These are phyloP conservation scores for Waltiozyma sp. DNA, from an alignment of 1,139 yeast species.

Conservation along the genomic window DNA sequence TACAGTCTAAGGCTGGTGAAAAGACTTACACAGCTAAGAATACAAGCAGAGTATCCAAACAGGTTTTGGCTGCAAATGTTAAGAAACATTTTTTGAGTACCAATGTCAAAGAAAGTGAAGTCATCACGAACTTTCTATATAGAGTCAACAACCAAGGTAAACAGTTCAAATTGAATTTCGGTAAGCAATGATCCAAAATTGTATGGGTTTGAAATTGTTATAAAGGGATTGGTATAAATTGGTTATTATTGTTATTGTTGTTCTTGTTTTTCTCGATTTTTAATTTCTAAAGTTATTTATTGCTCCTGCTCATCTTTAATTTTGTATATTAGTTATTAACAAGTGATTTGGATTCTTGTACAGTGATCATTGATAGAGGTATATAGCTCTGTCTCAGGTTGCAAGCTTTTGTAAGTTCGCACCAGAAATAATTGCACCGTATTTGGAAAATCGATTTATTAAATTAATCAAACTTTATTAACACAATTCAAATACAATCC, in stretches of 20 bases:
- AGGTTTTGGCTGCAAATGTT: slow-evolving; percentile 42
- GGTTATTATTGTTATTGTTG: neutral
- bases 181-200: slow-evolving; percentile 1
- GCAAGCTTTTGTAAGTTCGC: too few relatives aligned
- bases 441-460: too few relatives aligned
- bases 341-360: too few relatives aligned
- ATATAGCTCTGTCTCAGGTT: too few relatives aligned
- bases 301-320: neutral
- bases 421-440: too few relatives aligned
- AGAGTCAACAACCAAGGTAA: slow-evolving; percentile 43
- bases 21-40: slow-evolving; percentile 40
- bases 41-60: slow-evolving; percentile 36
- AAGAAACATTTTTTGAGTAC: slow-evolving; percentile 53
- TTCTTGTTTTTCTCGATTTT: neutral
- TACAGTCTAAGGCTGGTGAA: slow-evolving; percentile 55
- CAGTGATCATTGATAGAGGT: too few relatives aligned
- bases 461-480: too few relatives aligned
- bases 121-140: slow-evolving; percentile 68
- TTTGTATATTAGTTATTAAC: neutral
- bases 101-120: slow-evolving; percentile 66
- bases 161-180: slow-evolving; percentile 16
- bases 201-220: neutral
- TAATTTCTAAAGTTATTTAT: too few relatives aligned
- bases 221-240: neutral
- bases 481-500: too few relatives aligned